Evolutionary conservation across 2,329 filamentous ascomycete species (phyloP), one percentile per base, ranked within the genome.

Genomic region (Cladobotryum mycophilum): DNA sequence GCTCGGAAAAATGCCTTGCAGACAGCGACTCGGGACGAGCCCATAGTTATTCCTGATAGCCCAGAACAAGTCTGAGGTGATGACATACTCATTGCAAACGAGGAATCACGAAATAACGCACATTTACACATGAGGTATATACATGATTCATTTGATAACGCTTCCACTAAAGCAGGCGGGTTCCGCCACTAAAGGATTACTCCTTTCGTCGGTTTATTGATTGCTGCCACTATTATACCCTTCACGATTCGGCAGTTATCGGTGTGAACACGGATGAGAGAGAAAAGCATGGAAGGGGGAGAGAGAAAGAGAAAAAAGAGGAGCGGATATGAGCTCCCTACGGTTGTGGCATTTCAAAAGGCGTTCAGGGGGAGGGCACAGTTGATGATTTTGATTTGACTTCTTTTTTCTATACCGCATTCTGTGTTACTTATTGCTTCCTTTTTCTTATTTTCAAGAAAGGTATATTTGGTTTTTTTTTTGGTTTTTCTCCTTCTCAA

Each of bases 311-410:
- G 15, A 38, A 38, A 38, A 38, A 17, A 17, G 36, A 17, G 17
- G 33, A 47, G 22, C 37, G 33, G 41, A 36, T 30, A 14, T 43
- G 25, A 30, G 25, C 25, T 30, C 25, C 25, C 25, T 30, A 30
- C 46, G 42, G 42, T 47, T 51, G 40, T 38, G 49, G 49, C 49
- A 51, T 47, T 43, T 38, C 18, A 34, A 37, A 33, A 30, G 49
- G 49, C 44, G 49, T 51, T 41, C n/a, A 51, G 34, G 38, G 17
- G 35, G 4, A 30, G 38, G 17, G 35, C 25, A 30, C 25, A 47
- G 40, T 41, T 47, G 34, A 47, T 30, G 44, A 51, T 36, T 38
- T 43, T 36, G 18, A 37, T 8, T 42, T 43, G 15, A 37, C 4
- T 35, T 38, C 35, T 47, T 33, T 33, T 44, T 33, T 33, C 33